These are phyloP conservation scores for Larix sibirica DNA, from an alignment of 83 land plant species.

Conservation along the genomic window DNA sequence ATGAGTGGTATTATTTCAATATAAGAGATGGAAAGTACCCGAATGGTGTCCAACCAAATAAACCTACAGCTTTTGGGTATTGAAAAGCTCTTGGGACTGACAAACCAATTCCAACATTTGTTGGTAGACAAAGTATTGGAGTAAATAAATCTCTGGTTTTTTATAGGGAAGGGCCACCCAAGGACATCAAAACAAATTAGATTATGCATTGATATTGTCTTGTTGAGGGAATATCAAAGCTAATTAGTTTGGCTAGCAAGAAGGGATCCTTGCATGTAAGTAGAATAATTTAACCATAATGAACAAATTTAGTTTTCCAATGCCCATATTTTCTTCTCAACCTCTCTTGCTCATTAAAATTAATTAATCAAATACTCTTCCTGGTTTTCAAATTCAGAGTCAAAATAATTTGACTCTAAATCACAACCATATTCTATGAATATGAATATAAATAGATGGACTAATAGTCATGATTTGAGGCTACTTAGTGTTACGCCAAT, in stretches of 20 bases:
- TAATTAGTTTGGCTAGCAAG: neutral
- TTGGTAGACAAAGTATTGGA: neutral
- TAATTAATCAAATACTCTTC: too few relatives aligned
- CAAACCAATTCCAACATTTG: neutral
- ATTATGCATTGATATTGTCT: conserved; percentile 11
- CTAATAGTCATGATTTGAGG: too few relatives aligned
- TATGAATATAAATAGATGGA: too few relatives aligned
- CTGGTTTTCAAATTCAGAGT: too few relatives aligned
- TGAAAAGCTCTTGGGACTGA: conserved; percentile 5
- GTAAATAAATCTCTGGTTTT: conserved; percentile 7
- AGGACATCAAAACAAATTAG: neutral
- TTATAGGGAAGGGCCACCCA: neutral
- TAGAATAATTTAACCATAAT: neutral
- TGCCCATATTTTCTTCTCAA: too few relatives aligned
- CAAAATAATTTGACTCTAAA: too few relatives aligned
- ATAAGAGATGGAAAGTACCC: conserved; percentile 1
- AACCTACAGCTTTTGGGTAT: neutral
- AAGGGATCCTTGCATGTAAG: conserved; percentile 16
- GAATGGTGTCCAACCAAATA: conserved; percentile 1
- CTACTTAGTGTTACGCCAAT: too few relatives aligned
- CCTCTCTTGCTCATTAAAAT: too few relatives aligned
- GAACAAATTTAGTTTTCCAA: too few relatives aligned
- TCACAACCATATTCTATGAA: too few relatives aligned
- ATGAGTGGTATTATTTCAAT: conserved; percentile 7
- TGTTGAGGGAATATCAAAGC: neutral